phyloP scores from a whole-genome alignment of 176 grass and related monocot genomes.

The Paspalum notatum region DNA sequence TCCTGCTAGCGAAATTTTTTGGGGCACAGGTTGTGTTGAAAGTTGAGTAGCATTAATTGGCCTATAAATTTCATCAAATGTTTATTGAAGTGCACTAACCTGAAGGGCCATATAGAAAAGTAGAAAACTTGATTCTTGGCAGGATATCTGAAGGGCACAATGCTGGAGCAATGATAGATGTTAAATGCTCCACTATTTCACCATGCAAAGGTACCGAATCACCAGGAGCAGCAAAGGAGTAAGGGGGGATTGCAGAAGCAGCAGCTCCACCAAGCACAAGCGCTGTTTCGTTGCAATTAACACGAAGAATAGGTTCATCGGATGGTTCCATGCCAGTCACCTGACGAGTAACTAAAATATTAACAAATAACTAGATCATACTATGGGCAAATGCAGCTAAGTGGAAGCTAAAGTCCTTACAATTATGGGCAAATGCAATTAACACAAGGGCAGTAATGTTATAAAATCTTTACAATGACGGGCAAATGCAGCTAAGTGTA shows the following conservation, averaged over 20 bases:
- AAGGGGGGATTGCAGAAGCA: slow-evolving; percentile 71
- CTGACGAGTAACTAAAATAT: slow-evolving; percentile 52
- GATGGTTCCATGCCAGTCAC: slow-evolving; percentile 82
- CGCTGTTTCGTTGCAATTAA: slow-evolving; percentile 76
- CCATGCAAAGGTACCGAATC: slow-evolving; percentile 68
- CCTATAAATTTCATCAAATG: neutral
- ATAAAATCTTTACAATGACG: neutral
- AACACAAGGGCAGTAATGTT: no score
- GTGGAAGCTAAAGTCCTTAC: slow-evolving; percentile 31
- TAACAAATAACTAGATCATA: slow-evolving; percentile 3
- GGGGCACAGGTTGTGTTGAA: neutral
- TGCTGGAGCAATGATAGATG: slow-evolving; percentile 79
- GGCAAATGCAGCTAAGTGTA: neutral
- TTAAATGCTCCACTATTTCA: slow-evolving; percentile 77
- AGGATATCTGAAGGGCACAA: slow-evolving; percentile 80
- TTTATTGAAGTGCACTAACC: slow-evolving; percentile 47
- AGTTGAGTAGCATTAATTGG: neutral
- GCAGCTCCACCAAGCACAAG: slow-evolving; percentile 88
- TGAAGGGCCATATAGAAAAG: slow-evolving; percentile 82
- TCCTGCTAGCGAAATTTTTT: slow-evolving; percentile 47
- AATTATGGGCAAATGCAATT: no score
- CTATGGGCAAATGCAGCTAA: neutral
- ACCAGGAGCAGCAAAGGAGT: slow-evolving; percentile 53
- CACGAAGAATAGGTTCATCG: slow-evolving; percentile 68
- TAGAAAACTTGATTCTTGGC: slow-evolving; percentile 77